A percentile compares a stretch with the other conserved stretches of the same genome.
Conservation (phyloP, 2,329 filamentous ascomycete genomes). For the Cladophialophora chaetospira region DNA sequence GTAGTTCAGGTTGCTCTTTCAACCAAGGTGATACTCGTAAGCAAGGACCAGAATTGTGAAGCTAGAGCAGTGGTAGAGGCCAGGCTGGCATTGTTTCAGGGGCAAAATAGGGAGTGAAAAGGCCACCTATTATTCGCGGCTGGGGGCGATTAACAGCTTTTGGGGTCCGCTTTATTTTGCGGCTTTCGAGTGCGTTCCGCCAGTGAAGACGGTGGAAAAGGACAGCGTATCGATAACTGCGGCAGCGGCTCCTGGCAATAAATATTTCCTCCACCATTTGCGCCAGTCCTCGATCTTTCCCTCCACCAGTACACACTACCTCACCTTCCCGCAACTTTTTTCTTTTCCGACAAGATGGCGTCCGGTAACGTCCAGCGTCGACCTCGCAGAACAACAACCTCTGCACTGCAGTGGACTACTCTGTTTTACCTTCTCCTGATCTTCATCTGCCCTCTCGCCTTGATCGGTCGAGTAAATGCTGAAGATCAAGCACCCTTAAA, state of each 20-base stretch:
- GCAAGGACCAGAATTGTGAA: too few relatives aligned
- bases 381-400: conserved; percentile 26
- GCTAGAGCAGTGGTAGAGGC: conserved; percentile 2
- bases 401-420: conserved; percentile 74
- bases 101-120: conserved; percentile 4
- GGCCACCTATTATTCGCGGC: neutral
- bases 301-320: conserved; percentile 3
- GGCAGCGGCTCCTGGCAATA: conserved; percentile 13
- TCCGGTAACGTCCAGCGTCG: conserved; percentile 30
- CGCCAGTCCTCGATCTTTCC: conserved; percentile 6
- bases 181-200: conserved; percentile 7
- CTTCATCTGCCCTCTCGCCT: conserved; percentile 79
- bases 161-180: neutral
- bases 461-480: conserved; percentile 74
- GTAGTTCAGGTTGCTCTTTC: too few relatives aligned
- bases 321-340: neutral
- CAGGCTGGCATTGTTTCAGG: conserved; percentile 17
- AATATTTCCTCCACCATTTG: conserved; percentile 25
- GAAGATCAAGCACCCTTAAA: conserved; percentile 66
- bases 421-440: conserved; percentile 90
- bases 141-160: neutral
- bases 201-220: conserved; percentile 21
- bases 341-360: conserved; percentile 11
- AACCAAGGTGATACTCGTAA: too few relatives aligned
- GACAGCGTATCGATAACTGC: conserved; percentile 31